Evolutionary conservation across 2,329 filamentous ascomycete genomes (phyloP), one percentile per base, ranked within the genome.

Genomic region (Cryphonectria nitschkei): DNA sequence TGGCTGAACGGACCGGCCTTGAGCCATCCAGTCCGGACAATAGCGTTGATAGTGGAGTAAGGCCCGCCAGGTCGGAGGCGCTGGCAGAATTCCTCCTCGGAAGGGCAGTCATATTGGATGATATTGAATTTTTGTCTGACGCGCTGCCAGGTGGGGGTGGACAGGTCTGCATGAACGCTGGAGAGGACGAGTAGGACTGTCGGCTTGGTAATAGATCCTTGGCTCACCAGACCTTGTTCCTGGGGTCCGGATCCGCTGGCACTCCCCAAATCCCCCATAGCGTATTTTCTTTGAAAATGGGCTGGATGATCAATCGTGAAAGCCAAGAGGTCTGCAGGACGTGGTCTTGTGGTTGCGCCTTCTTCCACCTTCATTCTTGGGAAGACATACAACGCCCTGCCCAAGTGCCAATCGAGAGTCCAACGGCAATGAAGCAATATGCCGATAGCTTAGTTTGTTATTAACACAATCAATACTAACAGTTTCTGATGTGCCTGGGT

Each of bases 11-110:
- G 74, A 32, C 77, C 78, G 39, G 75, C 76, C 70, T 80, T 79
- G 43, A 76, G 74, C 78, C 78, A 79, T 11, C 78, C 78, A 19
- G 75, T 77, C 26, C 78, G 75, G 26, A 79, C 64, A 41, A 80
- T 79, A 62, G 77, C 78, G 29, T 73, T 67, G 68, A 80, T 75
- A 6, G 75, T 71, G 26, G 73, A 73, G 70, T 79, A 79, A 19
- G 71, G 64, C 14, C 77, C 76, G 22, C 75, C 78, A 2, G 78
- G 78, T 69, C 72, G 61, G 9, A 80, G 74, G 6, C 75, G 75
- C 65, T 70, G 67, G 65, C 70, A 73, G 70, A 77, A 77, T 43
- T 77, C 75, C 9, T 75, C 72, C 19, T 74, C 70, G 22, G 65
- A 61, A 4, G 50, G 37, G 70, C 75, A 76, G 69, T 76, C 75